These are phyloP conservation scores for Agaricus blazei DNA, from an alignment of 768 basidiomycete species.

Conservation along the genomic window DNA sequence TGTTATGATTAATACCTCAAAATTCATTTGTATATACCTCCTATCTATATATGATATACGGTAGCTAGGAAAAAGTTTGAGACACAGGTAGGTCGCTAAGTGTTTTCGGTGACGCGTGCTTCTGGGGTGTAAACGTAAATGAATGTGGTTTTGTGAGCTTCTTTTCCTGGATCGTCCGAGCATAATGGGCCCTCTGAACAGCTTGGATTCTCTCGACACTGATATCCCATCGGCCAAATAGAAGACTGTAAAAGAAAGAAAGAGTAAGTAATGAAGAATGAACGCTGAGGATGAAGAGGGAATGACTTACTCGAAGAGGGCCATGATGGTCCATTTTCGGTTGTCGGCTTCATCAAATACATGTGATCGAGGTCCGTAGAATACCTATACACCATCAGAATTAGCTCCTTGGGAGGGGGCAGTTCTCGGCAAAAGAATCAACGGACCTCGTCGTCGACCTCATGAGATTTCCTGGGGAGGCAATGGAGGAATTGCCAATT, in stretches of 20 bases:
- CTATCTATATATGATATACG: too few relatives aligned
- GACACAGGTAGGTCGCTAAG: too few relatives aligned
- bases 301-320: slow-evolving; percentile 86
- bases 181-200: too few relatives aligned
- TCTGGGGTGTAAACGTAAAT: too few relatives aligned
- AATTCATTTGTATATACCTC: too few relatives aligned
- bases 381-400: slow-evolving; percentile 49
- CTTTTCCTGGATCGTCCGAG: too few relatives aligned
- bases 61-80: too few relatives aligned
- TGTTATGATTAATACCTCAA: too few relatives aligned
- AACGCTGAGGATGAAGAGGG: slow-evolving; percentile 7
- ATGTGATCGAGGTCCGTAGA: slow-evolving; percentile 87
- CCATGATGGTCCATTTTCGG: slow-evolving; percentile 96
- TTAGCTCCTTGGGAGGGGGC: not conserved
- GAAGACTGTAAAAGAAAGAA: slow-evolving; percentile 23
- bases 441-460: slow-evolving; percentile 89
- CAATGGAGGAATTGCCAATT: slow-evolving; percentile 97
- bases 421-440: not conserved
- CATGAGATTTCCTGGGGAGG: slow-evolving; percentile 85
- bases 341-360: slow-evolving; percentile 96
- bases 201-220: not conserved
- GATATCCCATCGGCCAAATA: slow-evolving; percentile 47
- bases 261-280: slow-evolving; percentile 15
- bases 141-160: too few relatives aligned
- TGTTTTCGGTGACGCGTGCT: too few relatives aligned